Evolutionary conservation across 768 basidiomycete genomes (phyloP).

Genomic region (Postia placenta): DNA sequence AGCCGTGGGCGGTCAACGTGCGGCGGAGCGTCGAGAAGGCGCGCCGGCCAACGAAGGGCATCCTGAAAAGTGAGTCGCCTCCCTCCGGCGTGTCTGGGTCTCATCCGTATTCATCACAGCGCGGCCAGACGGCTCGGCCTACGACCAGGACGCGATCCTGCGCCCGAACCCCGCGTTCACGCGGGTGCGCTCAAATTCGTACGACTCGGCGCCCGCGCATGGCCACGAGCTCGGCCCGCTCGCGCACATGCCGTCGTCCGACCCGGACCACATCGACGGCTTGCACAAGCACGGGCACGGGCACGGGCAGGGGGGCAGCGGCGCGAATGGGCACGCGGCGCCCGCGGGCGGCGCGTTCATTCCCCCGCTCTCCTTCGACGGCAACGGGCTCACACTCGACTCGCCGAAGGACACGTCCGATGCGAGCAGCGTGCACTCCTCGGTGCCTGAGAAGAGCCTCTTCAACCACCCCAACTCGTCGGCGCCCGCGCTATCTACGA

Average conservation of each 20-base stretch:
- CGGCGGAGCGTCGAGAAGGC: slow-evolving; percentile 68
- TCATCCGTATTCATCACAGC: slow-evolving; percentile 10
- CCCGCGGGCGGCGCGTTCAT: slow-evolving; percentile 28
- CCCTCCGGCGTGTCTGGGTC: slow-evolving; percentile 7
- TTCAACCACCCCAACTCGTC: slow-evolving; percentile 91
- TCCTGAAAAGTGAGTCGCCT: slow-evolving; percentile 72
- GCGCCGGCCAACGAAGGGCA: slow-evolving; percentile 68
- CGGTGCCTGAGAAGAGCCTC: slow-evolving; percentile 42
- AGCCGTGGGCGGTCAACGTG: slow-evolving; percentile 74
- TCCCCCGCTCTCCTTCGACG: slow-evolving; percentile 55
- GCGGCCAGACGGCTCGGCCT: slow-evolving; percentile 55
- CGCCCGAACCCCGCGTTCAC: slow-evolving; percentile 29
- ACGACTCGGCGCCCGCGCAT: slow-evolving; percentile 48
- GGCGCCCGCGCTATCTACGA: slow-evolving; percentile 74
- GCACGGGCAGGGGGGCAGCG: slow-evolving; percentile 17
- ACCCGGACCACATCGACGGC: slow-evolving; percentile 86
- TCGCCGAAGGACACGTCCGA: slow-evolving; percentile 36
- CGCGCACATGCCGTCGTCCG: slow-evolving; percentile 75
- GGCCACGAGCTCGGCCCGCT: slow-evolving; percentile 66
- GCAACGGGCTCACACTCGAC: slow-evolving; percentile 27
- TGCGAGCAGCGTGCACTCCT: slow-evolving; percentile 29
- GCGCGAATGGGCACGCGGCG: slow-evolving; percentile 12
- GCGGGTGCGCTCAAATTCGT: slow-evolving; percentile 79
- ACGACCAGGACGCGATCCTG: slow-evolving; percentile 57
- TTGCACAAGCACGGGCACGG: slow-evolving; percentile 61